Evolutionary conservation across 139 green algal genomes (phyloP).

Genomic region (Coelastrella sp.): DNA sequence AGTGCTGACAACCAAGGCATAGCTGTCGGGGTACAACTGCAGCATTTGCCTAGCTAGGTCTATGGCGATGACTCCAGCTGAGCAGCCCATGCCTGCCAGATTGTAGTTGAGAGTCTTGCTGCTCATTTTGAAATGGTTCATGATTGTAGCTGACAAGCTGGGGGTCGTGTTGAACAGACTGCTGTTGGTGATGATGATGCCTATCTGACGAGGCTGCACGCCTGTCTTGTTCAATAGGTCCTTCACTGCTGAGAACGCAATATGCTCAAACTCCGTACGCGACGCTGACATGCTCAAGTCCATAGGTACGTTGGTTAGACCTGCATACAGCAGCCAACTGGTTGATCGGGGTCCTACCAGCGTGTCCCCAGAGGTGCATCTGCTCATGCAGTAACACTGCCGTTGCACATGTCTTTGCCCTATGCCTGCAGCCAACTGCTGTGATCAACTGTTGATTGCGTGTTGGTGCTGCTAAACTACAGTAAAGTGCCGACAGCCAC

Average conservation of each 20-base stretch:
- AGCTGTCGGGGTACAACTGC: conserved; percentile 74
- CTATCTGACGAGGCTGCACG: conserved; percentile 72
- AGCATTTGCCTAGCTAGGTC: conserved; percentile 93
- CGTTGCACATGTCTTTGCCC: too few species aligned
- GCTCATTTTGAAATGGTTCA: conserved; percentile 82
- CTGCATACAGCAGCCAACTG: neutral
- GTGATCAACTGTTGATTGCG: too few species aligned
- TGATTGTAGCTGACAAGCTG: conserved; percentile 93
- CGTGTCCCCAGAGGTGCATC: too few species aligned
- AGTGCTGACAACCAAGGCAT: conserved; percentile 90
- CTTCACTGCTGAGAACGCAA: conserved; percentile 81
- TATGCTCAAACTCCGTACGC: conserved; percentile 88
- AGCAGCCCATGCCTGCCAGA: conserved; percentile 92
- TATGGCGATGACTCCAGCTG: conserved; percentile 62
- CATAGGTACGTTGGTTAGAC: conserved; percentile 52
- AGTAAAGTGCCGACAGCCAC: too few species aligned
- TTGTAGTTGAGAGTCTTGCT: conserved; percentile 94
- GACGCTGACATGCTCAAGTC: conserved; percentile 80
- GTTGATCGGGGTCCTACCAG: too few species aligned
- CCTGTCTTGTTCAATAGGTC: conserved; percentile 70
- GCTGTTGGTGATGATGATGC: conserved; percentile 97
- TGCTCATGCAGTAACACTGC: too few species aligned
- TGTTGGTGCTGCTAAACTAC: too few species aligned
- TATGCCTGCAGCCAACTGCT: too few species aligned
- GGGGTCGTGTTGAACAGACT: conserved; percentile 97